These are phyloP conservation scores for Chlamydomonas sphaeroides DNA, from an alignment of 139 green algal species.

Conservation along the genomic window DNA sequence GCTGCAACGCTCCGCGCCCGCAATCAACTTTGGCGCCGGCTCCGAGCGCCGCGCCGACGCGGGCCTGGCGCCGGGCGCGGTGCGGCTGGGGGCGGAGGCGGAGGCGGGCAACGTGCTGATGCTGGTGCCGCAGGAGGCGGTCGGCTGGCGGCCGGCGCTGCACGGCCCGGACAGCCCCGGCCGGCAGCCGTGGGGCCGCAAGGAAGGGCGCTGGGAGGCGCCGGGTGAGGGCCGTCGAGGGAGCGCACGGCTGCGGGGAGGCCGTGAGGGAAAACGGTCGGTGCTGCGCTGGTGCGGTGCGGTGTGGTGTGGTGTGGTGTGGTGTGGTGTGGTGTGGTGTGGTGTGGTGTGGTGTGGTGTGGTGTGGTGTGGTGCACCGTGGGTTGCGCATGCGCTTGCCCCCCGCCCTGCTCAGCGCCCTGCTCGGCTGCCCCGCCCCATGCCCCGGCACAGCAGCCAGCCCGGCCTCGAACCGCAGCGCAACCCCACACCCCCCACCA, in stretches of 20 bases:
- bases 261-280: too few relatives aligned
- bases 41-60: neutral
- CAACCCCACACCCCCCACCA: neutral
- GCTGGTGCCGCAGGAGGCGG: slow-evolving; percentile 27
- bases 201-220: slow-evolving; percentile 27
- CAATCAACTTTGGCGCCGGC: slow-evolving; percentile 23
- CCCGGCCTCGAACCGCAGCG: too few relatives aligned
- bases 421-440: too few relatives aligned
- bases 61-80: neutral
- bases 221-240: slow-evolving; percentile 2
- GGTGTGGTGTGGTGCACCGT: too few relatives aligned
- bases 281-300: too few relatives aligned
- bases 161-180: slow-evolving; percentile 6
- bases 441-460: too few relatives aligned
- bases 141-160: slow-evolving; percentile 29
- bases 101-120: slow-evolving; percentile 51
- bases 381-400: too few relatives aligned
- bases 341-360: too few relatives aligned
- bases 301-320: too few relatives aligned
- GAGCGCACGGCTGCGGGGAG: too few relatives aligned
- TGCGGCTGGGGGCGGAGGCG: neutral
- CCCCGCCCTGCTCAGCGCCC: too few relatives aligned
- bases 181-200: slow-evolving; percentile 41
- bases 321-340: too few relatives aligned
- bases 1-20: slow-evolving; percentile 18